Conservation (phyloP, 2,329 filamentous ascomycete genomes). For the Colletotrichum sublineola region DNA sequence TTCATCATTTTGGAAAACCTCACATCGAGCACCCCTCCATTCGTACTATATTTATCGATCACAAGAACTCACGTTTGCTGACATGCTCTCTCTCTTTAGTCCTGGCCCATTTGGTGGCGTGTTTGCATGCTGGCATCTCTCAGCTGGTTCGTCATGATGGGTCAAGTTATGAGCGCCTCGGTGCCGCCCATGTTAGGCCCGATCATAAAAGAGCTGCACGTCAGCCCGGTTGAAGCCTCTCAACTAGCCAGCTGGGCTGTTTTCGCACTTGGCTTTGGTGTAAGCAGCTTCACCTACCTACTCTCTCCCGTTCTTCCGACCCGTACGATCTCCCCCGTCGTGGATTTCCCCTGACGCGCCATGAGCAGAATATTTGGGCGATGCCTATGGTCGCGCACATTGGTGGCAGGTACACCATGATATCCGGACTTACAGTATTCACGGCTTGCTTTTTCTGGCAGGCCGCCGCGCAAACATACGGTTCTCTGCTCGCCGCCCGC, state of each 20-base stretch:
- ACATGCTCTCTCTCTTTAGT: background rate
- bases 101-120: slow-evolving; percentile 17
- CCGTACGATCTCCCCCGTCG: too few relatives aligned
- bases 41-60: background rate
- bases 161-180: slow-evolving; percentile 15
- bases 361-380: background rate
- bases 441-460: background rate
- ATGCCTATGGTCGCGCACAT: background rate
- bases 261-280: background rate
- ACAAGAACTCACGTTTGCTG: background rate
- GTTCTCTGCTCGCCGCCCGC: background rate
- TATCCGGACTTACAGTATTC: background rate
- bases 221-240: background rate
- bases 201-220: slow-evolving; percentile 1
- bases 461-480: background rate
- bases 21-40: fast-evolving
- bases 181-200: slow-evolving; percentile 13
- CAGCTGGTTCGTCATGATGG: slow-evolving; percentile 15
- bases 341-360: background rate
- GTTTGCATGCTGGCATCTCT: slow-evolving; percentile 13
- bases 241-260: background rate
- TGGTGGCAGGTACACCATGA: background rate
- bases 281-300: background rate
- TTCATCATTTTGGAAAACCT: background rate
- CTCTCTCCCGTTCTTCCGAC: background rate